These are phyloP conservation scores for Musa troglodytarum DNA, from an alignment of 176 grass and related monocot species.

Conservation along the genomic window DNA sequence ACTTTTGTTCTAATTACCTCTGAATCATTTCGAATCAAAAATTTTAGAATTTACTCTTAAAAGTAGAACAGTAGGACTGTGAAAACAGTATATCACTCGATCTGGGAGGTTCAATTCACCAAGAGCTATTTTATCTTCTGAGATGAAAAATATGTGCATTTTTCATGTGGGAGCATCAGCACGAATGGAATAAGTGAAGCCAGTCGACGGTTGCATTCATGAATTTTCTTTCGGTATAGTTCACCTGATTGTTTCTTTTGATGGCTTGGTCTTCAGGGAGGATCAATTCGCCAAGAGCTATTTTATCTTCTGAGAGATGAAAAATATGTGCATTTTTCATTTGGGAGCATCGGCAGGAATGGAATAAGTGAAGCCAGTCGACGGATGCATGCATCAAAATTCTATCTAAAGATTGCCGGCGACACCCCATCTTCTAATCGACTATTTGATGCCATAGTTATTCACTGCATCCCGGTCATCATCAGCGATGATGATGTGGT, in stretches of 20 bases:
- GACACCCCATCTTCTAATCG: constrained; percentile 19
- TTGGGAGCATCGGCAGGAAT: constrained; percentile 10
- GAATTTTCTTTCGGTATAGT: neutral
- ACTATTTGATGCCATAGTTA: constrained; percentile 15
- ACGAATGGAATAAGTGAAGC: too few species aligned
- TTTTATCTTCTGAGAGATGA: constrained; percentile 19
- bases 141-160: too few species aligned
- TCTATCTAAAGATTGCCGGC: constrained; percentile 8
- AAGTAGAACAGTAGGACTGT: neutral
- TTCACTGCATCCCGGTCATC: constrained; percentile 9
- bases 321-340: constrained; percentile 18
- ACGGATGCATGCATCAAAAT: constrained; percentile 10
- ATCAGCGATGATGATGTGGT: constrained; percentile 13
- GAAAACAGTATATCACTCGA: too few species aligned
- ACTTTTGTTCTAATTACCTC: neutral
- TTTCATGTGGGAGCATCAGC: too few species aligned
- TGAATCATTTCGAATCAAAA: neutral
- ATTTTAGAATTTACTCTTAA: neutral
- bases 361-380: constrained; percentile 6
- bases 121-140: too few species aligned
- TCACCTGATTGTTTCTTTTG: neutral
- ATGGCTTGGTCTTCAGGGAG: neutral
- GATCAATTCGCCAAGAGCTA: too few species aligned
- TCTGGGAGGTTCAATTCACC: too few species aligned
- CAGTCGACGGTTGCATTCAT: too few species aligned